phyloP scores from a whole-genome alignment of 148 eudicot species.

The Vaccinium vitisidaea region DNA sequence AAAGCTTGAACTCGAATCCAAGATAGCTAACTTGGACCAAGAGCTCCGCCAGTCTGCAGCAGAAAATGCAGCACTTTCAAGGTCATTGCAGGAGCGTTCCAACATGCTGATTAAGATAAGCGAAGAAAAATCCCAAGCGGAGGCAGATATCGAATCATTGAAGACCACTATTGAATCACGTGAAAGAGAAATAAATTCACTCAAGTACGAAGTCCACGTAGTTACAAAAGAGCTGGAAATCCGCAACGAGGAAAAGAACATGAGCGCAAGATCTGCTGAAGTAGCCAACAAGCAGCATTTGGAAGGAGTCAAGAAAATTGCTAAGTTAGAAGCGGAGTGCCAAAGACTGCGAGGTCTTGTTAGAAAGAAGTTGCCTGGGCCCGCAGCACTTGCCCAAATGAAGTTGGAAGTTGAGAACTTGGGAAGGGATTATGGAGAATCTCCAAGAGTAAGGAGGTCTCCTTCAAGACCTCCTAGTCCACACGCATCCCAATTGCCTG shows the following conservation, averaged over 20 bases:
- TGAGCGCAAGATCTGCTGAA: slow-evolving; percentile 88
- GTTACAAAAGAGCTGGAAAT: slow-evolving; percentile 85
- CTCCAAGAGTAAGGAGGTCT: slow-evolving; percentile 58
- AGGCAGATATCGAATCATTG: slow-evolving; percentile 71
- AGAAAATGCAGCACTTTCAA: slow-evolving; percentile 80
- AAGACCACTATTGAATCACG: slow-evolving; percentile 77
- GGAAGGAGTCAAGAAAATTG: slow-evolving; percentile 86
- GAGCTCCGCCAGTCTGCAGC: slow-evolving; percentile 72
- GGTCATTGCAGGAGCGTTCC: slow-evolving; percentile 91
- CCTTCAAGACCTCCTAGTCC: slow-evolving; percentile 72
- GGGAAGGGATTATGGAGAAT: slow-evolving; percentile 81
- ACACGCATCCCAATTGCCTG: slow-evolving; percentile 57
- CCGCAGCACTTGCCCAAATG: slow-evolving; percentile 99
- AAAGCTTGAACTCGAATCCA: slow-evolving; percentile 72
- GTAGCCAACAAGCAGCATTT: slow-evolving; percentile 86
- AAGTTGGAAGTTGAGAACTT: slow-evolving; percentile 89
- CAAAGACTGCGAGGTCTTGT: slow-evolving; percentile 97
- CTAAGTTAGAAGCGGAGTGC: slow-evolving; percentile 95
- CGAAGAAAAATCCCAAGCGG: slow-evolving; percentile 85
- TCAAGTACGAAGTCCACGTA: slow-evolving; percentile 86
- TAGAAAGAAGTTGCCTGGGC: slow-evolving; percentile 92
- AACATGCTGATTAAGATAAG: slow-evolving; percentile 77
- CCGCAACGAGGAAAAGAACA: slow-evolving; percentile 94
- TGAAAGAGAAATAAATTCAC: slow-evolving; percentile 85
- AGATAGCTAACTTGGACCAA: slow-evolving; percentile 65